A percentile compares a stretch with the other conserved stretches of the same genome.
These are phyloP conservation scores for Aspergillus mulundensis DNA, from an alignment of 495 filamentous ascomycete genomes.

Conservation along the genomic window DNA sequence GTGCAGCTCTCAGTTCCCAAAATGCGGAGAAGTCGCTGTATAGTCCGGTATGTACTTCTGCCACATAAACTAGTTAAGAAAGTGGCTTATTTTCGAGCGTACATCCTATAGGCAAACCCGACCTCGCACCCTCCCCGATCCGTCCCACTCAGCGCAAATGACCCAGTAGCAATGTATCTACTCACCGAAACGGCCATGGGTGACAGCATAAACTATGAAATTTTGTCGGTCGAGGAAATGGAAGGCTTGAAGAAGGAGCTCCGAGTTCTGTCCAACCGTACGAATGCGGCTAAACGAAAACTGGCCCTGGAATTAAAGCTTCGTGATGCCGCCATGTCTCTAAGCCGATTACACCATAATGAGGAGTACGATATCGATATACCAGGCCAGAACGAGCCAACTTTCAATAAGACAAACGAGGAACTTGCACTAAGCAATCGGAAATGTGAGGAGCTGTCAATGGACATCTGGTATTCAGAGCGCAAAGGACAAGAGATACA, in stretches of 20 bases:
- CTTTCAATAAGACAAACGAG: slow-evolving; percentile 58
- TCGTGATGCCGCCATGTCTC: slow-evolving; percentile 83
- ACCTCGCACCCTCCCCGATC: slow-evolving; percentile 36
- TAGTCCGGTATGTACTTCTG: slow-evolving; percentile 35
- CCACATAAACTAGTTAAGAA: not conserved
- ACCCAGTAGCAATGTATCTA: slow-evolving; percentile 71
- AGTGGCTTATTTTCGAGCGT: slow-evolving; percentile 17
- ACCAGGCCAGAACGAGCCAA: slow-evolving; percentile 37
- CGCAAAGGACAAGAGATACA: slow-evolving; percentile 67
- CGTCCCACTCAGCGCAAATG: slow-evolving; percentile 43
- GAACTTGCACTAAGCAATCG: slow-evolving; percentile 69
- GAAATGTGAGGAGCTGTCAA: slow-evolving; percentile 80
- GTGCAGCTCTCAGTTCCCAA: slow-evolving; percentile 32
- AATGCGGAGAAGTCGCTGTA: slow-evolving; percentile 34
- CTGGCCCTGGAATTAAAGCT: slow-evolving; percentile 90
- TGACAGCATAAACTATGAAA: slow-evolving; percentile 77
- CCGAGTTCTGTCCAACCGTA: slow-evolving; percentile 61
- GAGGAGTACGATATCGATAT: slow-evolving; percentile 35
- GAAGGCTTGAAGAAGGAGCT: slow-evolving; percentile 87
- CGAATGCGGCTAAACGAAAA: slow-evolving; percentile 74
- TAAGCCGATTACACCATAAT: slow-evolving; percentile 69
- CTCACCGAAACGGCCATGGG: slow-evolving; percentile 89
- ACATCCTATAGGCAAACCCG: slow-evolving; percentile 24
- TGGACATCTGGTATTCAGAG: slow-evolving; percentile 74
- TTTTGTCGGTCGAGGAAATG: slow-evolving; percentile 85